A percentile compares a stretch with the other conserved stretches of the same genome.
These are phyloP conservation scores for Boletus insuetus DNA, from an alignment of 768 basidiomycete genomes.

Conservation along the genomic window DNA sequence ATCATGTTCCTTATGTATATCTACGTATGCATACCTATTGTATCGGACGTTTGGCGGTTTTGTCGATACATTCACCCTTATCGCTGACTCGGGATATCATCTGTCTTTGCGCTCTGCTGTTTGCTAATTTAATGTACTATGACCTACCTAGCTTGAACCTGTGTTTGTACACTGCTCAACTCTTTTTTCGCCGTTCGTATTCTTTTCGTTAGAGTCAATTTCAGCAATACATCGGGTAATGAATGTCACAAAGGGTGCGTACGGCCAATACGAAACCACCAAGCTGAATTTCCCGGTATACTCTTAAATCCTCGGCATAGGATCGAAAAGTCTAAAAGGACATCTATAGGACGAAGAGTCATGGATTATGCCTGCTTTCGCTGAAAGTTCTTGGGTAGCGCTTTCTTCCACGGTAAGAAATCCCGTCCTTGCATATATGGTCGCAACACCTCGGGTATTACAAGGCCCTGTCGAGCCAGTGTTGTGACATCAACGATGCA, in stretches of 20 bases:
- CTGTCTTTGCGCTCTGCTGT: neutral
- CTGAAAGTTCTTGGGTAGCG: conserved; percentile 73
- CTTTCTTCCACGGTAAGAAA: conserved; percentile 83
- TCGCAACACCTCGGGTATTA: conserved; percentile 84
- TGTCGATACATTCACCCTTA: neutral
- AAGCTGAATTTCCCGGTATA: neutral
- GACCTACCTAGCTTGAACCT: conserved; percentile 9
- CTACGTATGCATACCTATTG: conserved; percentile 14
- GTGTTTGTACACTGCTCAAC: conserved; percentile 18
- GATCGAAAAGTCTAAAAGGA: neutral
- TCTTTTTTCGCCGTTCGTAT: neutral
- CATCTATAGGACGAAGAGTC: neutral
- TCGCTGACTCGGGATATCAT: conserved; percentile 3
- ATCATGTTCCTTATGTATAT: conserved; percentile 3
- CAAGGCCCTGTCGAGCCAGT: conserved; percentile 62
- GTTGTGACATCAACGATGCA: neutral
- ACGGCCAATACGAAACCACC: neutral
- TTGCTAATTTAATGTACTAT: conserved; percentile 21
- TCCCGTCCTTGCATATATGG: conserved; percentile 96
- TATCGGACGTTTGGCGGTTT: conserved; percentile 4
- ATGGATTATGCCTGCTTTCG: conserved; percentile 54
- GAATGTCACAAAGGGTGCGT: neutral
- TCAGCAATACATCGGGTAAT: conserved; percentile 2
- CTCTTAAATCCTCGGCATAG: too few species aligned
- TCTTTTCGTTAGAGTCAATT: neutral